Evolutionary conservation across 345 rosid species (phyloP).

Genomic region (Limnanthes douglasii): DNA sequence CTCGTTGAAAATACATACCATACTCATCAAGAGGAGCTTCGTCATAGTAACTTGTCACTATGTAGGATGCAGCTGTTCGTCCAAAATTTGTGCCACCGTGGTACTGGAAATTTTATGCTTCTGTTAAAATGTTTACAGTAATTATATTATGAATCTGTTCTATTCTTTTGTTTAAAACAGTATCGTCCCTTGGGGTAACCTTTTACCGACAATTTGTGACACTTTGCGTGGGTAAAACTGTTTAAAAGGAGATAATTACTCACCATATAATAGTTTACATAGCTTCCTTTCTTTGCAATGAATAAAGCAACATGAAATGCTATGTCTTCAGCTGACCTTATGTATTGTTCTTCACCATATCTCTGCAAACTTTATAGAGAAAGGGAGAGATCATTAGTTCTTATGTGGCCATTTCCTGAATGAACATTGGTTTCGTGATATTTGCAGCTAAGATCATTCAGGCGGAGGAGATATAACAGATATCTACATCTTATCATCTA

Average conservation of each 20-base stretch:
- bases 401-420: too few relatives aligned
- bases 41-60: constrained; percentile 49
- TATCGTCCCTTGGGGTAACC: too few relatives aligned
- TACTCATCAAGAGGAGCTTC: constrained; percentile 82
- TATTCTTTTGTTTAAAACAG: background rate
- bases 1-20: constrained; percentile 23
- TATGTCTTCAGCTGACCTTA: constrained; percentile 70
- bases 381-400: constrained; percentile 5
- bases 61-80: constrained; percentile 39
- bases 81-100: constrained; percentile 91
- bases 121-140: background rate
- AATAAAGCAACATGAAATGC: constrained; percentile 69
- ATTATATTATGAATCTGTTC: too few relatives aligned
- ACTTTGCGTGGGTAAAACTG: too few relatives aligned
- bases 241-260: background rate
- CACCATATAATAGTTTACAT: constrained; percentile 92
- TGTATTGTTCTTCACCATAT: constrained; percentile 44
- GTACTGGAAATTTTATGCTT: too few relatives aligned
- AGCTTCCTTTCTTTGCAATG: constrained; percentile 72
- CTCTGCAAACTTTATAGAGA: constrained; percentile 41
- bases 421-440: too few relatives aligned
- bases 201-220: too few relatives aligned
- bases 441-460: too few relatives aligned
- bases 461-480: too few relatives aligned
- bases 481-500: too few relatives aligned